Percentiles rank a stretch among this genome's conserved stretches.
These are phyloP conservation scores for Penicillium herquei DNA, from an alignment of 495 filamentous ascomycete genomes.

Conservation along the genomic window DNA sequence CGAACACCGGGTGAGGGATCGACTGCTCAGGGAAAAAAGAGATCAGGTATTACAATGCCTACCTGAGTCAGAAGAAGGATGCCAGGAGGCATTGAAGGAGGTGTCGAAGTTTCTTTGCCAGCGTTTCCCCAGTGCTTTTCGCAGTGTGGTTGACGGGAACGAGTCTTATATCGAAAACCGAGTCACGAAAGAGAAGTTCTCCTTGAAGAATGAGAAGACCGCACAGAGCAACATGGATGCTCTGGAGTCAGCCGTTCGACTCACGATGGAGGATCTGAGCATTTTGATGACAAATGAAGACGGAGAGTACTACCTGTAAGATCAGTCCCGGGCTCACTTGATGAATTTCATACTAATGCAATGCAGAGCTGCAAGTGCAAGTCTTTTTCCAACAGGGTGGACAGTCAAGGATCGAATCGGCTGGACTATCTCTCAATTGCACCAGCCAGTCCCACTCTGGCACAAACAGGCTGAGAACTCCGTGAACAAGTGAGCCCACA, in stretches of 20 bases:
- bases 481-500: slow-evolving; percentile 49
- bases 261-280: slow-evolving; percentile 59
- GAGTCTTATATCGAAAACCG: slow-evolving; percentile 43
- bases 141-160: slow-evolving; percentile 27
- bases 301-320: slow-evolving; percentile 51
- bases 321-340: no score
- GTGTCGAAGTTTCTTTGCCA: slow-evolving; percentile 51
- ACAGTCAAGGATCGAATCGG: slow-evolving; percentile 54
- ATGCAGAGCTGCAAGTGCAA: slow-evolving; percentile 53
- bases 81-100: slow-evolving; percentile 49
- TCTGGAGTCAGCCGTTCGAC: slow-evolving; percentile 54
- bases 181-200: slow-evolving; percentile 49
- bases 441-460: slow-evolving; percentile 53
- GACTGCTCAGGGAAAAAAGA: slow-evolving; percentile 41
- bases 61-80: slow-evolving; percentile 50
- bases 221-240: slow-evolving; percentile 37
- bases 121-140: slow-evolving; percentile 48
- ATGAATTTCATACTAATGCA: background rate
- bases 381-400: slow-evolving; percentile 58
- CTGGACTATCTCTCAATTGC: slow-evolving; percentile 51
- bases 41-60: slow-evolving; percentile 47
- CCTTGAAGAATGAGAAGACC: slow-evolving; percentile 22
- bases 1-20: slow-evolving; percentile 44
- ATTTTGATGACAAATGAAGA: slow-evolving; percentile 51
- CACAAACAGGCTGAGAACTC: slow-evolving; percentile 49